A percentile compares a stretch with the other conserved stretches of the same genome.
Evolutionary conservation across 140 eudicot species (phyloP).

Genomic region (Flaveria floridana): DNA sequence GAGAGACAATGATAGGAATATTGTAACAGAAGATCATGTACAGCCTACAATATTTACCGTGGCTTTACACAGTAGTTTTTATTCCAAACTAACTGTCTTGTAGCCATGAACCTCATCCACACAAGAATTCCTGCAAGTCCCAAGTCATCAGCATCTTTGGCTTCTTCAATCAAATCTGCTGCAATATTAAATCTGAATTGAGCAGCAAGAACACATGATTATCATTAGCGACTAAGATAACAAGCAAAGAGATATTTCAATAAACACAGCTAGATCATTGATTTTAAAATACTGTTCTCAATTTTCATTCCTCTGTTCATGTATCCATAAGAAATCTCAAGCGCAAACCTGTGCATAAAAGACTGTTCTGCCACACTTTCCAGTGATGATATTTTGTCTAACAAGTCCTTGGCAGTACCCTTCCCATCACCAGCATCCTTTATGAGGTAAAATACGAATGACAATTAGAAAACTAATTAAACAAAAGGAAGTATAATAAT

Average conservation of each 20-base stretch:
- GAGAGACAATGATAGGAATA: not conserved
- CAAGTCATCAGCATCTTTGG: constrained; percentile 60
- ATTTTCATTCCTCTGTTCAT: not conserved
- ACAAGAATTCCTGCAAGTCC: constrained; percentile 94
- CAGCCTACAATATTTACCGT: constrained; percentile 52
- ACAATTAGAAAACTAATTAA: not conserved
- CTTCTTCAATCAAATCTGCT: constrained; percentile 79
- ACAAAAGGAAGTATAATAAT: not conserved
- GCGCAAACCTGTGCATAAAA: constrained; percentile 88
- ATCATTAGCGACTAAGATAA: constrained; percentile 11
- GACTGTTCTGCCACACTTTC: constrained; percentile 97
- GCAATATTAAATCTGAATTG: constrained; percentile 92
- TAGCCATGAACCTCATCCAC: constrained; percentile 99
- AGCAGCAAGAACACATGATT: constrained; percentile 25
- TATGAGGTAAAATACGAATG: constrained; percentile 4
- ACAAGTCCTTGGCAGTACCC: constrained; percentile 71
- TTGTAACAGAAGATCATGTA: constrained; percentile 15
- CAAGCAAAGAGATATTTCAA: constrained; percentile 14
- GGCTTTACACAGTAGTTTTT: constrained; percentile 93
- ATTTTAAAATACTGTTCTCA: not conserved
- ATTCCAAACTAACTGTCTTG: constrained; percentile 95
- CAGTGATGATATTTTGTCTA: constrained; percentile 71
- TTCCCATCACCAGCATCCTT: constrained; percentile 85
- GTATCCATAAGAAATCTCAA: constrained; percentile 3
- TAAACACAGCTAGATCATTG: constrained; percentile 14